Base-by-base conservation (phyloP, 306 rosid species). In the Mucuna pruriens region DNA sequence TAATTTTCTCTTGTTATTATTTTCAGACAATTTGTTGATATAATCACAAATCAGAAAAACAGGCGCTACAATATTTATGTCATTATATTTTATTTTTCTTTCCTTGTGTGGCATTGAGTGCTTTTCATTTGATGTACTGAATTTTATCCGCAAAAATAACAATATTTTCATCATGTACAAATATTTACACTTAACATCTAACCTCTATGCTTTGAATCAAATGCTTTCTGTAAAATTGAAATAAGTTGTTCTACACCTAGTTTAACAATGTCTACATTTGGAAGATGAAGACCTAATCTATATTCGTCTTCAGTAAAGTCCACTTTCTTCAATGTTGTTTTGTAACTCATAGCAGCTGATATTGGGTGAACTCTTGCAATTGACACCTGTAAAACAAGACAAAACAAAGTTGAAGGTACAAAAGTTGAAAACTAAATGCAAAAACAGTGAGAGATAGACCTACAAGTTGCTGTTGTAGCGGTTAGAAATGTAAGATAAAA, bases 321-420 rank as follows among this genome's bases (percentile, higher is more conserved):
- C 3, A 69, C 71, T 72, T 75, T 81, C 52, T 79, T 88, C 83
- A 95, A 74, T 4, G 90, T 85, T 78, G 75, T 62, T 80, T 42
- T 89, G 83, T 86, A 92, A 75, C 83, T 91, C 77, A 7, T 81
- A 36, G 67, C 63, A 31, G 97, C 93, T 22, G 86, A 90, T 82
- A 83, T 85, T 36, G 95, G 94, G 67, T 87, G 94, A 76, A 92
- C 95, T 85, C 86, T 89, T 1, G 95, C 98, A 72, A 95, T 73
- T 12, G 97, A 83, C 7, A 83, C 89, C 97, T 92, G 86, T 15
- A 61, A 80, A 79, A 55, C 26, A 80, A 16, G 3, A 57, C 17
- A 63, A 70, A 75, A n/a, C 9, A 19, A 25, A 78, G 40, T 19
- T 44, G 42, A 5, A 4, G 57, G 9, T 15, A 39, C 45, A 61